These are phyloP conservation scores for Aspergillus hancockii DNA, from an alignment of 495 filamentous ascomycete genomes.

Conservation along the genomic window DNA sequence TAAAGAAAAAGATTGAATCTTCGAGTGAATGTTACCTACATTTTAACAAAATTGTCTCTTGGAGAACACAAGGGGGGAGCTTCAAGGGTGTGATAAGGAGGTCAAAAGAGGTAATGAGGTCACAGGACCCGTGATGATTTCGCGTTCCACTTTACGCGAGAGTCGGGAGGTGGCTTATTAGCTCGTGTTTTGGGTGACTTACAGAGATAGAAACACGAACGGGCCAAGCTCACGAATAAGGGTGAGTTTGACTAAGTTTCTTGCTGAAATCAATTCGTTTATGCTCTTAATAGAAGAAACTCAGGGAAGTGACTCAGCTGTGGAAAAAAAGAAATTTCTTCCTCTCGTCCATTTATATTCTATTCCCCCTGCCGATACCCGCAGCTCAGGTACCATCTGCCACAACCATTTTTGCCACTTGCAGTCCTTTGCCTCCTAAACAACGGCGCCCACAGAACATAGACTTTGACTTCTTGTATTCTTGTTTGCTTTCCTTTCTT, in stretches of 20 bases:
- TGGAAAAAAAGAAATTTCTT: background rate
- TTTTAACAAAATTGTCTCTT: constrained; percentile 9
- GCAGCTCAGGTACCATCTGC: background rate
- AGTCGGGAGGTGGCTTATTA: constrained; percentile 14
- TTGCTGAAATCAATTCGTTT: background rate
- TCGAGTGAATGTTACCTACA: constrained; percentile 11
- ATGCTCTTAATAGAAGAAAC: background rate
- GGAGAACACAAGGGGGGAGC: background rate
- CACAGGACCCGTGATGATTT: constrained; percentile 46
- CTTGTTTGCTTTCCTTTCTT: background rate
- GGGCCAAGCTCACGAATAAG: background rate
- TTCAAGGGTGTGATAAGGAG: background rate
- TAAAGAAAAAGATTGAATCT: background rate
- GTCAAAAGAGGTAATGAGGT: constrained; percentile 21
- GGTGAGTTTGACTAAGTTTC: background rate
- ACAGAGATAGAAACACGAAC: background rate
- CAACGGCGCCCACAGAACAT: background rate
- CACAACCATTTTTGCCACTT: constrained; percentile 2
- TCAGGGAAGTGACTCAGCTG: background rate
- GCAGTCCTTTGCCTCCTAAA: background rate
- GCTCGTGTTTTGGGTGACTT: constrained; percentile 9
- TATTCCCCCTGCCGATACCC: background rate
- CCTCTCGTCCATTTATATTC: background rate
- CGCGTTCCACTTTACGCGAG: constrained; percentile 53
- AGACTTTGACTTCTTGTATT: background rate